Conservation (phyloP, 2,329 filamentous ascomycete species). For the Verticillium isaacii region DNA sequence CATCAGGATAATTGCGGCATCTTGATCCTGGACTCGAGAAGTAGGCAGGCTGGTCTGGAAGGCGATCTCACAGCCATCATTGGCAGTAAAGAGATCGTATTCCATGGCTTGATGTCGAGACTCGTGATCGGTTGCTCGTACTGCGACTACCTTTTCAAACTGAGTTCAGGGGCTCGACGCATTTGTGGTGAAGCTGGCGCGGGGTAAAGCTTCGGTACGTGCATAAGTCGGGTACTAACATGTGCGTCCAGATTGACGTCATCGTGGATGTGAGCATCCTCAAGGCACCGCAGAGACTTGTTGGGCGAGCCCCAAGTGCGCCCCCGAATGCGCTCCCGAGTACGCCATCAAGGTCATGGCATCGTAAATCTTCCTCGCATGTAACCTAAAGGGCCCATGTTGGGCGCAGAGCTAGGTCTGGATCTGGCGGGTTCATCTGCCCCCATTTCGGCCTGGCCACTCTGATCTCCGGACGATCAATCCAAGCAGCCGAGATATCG, state of each 20-base stretch:
- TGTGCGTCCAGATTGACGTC: background rate
- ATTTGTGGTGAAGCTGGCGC: background rate
- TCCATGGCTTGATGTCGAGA: constrained; percentile 19
- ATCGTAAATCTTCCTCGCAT: too few species aligned
- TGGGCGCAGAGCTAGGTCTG: too few species aligned
- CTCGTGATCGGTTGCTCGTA: background rate
- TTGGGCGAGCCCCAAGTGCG: too few species aligned
- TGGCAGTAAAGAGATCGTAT: constrained; percentile 20
- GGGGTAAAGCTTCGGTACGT: background rate
- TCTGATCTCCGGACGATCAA: too few species aligned
- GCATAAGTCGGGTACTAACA: background rate
- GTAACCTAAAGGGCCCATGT: too few species aligned
- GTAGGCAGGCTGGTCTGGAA: constrained; percentile 28
- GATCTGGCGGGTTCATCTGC: too few species aligned
- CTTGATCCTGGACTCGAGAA: background rate
- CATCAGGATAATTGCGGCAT: constrained; percentile 26
- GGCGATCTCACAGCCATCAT: constrained; percentile 27
- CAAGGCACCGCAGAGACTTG: too few species aligned
- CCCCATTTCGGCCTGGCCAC: too few species aligned
- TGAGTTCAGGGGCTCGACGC: background rate
- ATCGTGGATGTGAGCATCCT: background rate
- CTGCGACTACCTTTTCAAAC: background rate
- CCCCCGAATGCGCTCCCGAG: too few species aligned
- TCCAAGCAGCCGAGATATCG: too few species aligned
- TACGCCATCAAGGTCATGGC: too few species aligned